phyloP scores from a whole-genome alignment of 257 asterid genomes.

The Haberlea rhodopensis region DNA sequence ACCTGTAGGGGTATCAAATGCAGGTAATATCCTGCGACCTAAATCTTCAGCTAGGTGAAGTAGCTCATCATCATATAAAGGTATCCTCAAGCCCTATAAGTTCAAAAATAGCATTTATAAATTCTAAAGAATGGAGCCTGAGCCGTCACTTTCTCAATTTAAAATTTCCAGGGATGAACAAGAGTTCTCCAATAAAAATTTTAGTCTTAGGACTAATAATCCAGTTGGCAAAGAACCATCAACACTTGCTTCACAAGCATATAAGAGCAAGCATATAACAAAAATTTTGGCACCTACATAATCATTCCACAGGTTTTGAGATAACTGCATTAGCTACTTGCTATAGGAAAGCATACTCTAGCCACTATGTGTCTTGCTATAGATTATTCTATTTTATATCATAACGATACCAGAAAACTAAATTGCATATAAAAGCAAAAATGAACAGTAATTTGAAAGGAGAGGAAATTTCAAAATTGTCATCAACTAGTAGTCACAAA shows the following conservation, averaged over 20 bases:
- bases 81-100: constrained; percentile 86
- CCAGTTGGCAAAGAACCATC: constrained; percentile 9
- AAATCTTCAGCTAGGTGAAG: constrained; percentile 93
- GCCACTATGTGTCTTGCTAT: not conserved
- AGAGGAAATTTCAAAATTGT: not conserved
- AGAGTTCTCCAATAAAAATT: constrained; percentile 2
- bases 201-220: not conserved
- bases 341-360: not conserved
- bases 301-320: constrained; percentile 16
- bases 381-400: not conserved
- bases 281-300: not conserved
- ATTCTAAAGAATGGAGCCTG: constrained; percentile 11
- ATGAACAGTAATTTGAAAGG: not conserved
- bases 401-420: constrained; percentile 2
- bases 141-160: not conserved
- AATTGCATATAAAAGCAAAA: constrained; percentile 2
- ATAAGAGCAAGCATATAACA: constrained; percentile 13
- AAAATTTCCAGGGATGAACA: constrained; percentile 3
- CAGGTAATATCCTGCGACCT: constrained; percentile 89
- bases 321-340: constrained; percentile 15
- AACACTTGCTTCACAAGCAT: not conserved
- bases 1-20: constrained; percentile 99
- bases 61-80: constrained; percentile 77
- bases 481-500: constrained; percentile 1
- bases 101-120: constrained; percentile 10